phyloP scores from a whole-genome alignment of 768 basidiomycete species.

The Tephrocybe sp. region DNA sequence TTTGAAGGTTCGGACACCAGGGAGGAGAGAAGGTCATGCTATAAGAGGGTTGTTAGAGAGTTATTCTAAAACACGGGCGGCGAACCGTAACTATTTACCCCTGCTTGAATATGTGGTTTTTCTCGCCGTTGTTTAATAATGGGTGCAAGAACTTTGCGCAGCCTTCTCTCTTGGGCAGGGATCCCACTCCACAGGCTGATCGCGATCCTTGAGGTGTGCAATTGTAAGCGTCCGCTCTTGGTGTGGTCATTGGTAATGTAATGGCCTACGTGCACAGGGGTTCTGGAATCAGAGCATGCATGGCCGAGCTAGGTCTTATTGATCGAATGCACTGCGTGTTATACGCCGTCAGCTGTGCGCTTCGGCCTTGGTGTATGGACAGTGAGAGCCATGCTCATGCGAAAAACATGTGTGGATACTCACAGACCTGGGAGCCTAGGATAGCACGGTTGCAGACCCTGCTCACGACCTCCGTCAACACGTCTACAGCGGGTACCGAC shows the following conservation, averaged over 20 bases:
- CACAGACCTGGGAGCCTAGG: constrained; percentile 11
- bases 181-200: not conserved
- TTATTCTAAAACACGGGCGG: not conserved
- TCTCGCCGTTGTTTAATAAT: not conserved
- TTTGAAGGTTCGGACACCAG: not conserved
- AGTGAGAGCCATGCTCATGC: not conserved
- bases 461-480: constrained; percentile 13
- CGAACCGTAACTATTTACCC: not conserved
- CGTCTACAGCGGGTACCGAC: constrained; percentile 2
- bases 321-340: not conserved
- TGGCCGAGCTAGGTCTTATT: not conserved
- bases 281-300: not conserved
- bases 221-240: too few species aligned
- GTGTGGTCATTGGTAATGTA: too few species aligned
- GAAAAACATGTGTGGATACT: not conserved
- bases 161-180: not conserved
- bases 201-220: too few species aligned
- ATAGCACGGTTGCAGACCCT: constrained; percentile 13
- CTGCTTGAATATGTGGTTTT: not conserved
- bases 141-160: constrained; percentile 1
- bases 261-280: constrained; percentile 1
- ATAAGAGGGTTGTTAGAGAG: too few species aligned
- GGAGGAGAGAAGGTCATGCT: constrained; percentile 8
- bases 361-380: not conserved
- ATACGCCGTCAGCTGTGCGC: constrained; percentile 1